phyloP scores from a whole-genome alignment of 2,329 filamentous ascomycete species.

The Diaporthe velutina region DNA sequence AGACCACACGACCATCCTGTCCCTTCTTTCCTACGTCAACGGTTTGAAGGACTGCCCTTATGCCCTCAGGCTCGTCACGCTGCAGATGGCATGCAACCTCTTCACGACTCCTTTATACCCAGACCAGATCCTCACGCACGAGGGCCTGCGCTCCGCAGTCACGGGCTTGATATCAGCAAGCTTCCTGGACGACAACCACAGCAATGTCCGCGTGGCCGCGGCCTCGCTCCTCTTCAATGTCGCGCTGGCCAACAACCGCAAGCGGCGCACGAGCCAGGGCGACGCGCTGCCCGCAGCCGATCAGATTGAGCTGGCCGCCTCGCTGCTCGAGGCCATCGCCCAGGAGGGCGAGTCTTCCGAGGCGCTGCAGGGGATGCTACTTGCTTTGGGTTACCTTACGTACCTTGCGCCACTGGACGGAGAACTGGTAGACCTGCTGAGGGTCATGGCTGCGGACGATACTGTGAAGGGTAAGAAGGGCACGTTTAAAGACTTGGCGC shows the following conservation, averaged over 20 bases:
- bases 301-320: constrained; percentile 85
- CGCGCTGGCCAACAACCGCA: constrained; percentile 76
- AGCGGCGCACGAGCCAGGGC: constrained; percentile 68
- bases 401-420: constrained; percentile 79
- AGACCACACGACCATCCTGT: constrained; percentile 71
- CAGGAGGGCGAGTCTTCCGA: constrained; percentile 74
- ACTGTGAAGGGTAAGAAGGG: constrained; percentile 71
- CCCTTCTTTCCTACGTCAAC: constrained; percentile 72
- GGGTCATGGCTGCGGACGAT: constrained; percentile 79
- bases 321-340: constrained; percentile 79
- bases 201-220: constrained; percentile 83
- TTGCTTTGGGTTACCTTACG: constrained; percentile 81
- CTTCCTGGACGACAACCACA: constrained; percentile 81
- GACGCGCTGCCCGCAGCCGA: constrained; percentile 75
- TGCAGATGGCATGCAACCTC: constrained; percentile 88
- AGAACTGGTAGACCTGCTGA: constrained; percentile 83
- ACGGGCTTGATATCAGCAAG: constrained; percentile 80
- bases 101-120: constrained; percentile 82
- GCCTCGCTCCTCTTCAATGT: constrained; percentile 89
- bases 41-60: constrained; percentile 75
- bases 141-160: constrained; percentile 67
- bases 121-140: constrained; percentile 69
- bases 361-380: constrained; percentile 80
- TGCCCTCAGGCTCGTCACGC: constrained; percentile 82
- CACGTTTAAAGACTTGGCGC: constrained; percentile 67